Conservation (phyloP, 352 stramenopile genomes). For the Phytophthora fragariaefolia region DNA sequence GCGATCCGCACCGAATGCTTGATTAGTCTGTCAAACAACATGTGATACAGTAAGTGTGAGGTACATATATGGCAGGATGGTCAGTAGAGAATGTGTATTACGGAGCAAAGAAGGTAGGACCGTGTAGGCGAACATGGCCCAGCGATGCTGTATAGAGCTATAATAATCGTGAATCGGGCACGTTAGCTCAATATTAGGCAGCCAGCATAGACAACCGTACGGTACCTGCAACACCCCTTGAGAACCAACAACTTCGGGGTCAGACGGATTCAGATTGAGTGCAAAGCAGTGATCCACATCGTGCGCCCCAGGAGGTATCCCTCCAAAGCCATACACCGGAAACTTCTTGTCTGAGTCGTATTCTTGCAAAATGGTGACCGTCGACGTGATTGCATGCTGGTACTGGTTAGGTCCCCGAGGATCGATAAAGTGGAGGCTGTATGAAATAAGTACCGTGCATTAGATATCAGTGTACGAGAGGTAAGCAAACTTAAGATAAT, state of each 20-base stretch:
- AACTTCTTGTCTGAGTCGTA: slow-evolving; percentile 82
- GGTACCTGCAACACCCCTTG: slow-evolving; percentile 78
- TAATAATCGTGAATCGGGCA: not conserved
- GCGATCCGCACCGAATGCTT: slow-evolving; percentile 61
- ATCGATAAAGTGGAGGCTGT: slow-evolving; percentile 77
- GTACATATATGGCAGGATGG: no score
- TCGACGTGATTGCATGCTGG: slow-evolving; percentile 76
- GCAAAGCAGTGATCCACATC: slow-evolving; percentile 93
- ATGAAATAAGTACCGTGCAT: not conserved
- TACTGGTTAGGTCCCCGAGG: slow-evolving; percentile 72
- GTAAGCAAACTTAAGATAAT: no score
- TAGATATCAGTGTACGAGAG: not conserved
- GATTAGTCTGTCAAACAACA: slow-evolving; percentile 45
- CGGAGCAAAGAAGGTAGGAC: slow-evolving; percentile 66
- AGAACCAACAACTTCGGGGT: slow-evolving; percentile 74
- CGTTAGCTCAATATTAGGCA: no score
- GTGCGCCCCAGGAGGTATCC: slow-evolving; percentile 70
- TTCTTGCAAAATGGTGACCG: slow-evolving; percentile 68
- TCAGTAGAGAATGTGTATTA: slow-evolving; percentile 23
- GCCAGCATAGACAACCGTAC: no score
- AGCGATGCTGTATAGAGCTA: slow-evolving; percentile 66
- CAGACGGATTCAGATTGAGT: slow-evolving; percentile 71
- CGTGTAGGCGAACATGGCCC: slow-evolving; percentile 56
- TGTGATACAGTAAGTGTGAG: slow-evolving; percentile 4
- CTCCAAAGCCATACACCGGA: slow-evolving; percentile 79